Evolutionary conservation across 2,329 filamentous ascomycete genomes (phyloP).

Genomic region (Septoria linicola): DNA sequence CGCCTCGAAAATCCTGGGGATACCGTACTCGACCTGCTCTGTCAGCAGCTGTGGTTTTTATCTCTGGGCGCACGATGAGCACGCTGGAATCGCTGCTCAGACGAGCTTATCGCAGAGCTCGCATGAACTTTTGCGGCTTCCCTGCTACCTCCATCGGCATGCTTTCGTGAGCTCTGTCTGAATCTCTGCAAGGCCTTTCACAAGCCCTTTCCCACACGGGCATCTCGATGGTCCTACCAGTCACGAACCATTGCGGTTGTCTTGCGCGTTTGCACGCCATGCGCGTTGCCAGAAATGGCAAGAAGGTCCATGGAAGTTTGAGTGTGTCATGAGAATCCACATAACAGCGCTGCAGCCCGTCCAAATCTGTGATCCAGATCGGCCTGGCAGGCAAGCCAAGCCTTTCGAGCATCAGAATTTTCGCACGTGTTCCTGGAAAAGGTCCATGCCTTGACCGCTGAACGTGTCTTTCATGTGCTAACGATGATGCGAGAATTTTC

Average conservation of each 20-base stretch:
- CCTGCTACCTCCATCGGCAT: background rate
- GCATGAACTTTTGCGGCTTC: constrained; percentile 11
- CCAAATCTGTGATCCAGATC: background rate
- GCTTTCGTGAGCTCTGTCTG: constrained; percentile 1
- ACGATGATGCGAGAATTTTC: constrained; percentile 3
- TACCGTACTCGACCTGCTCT: constrained; percentile 2
- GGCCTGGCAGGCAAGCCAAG: constrained; percentile 3
- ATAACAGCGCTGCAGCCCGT: background rate
- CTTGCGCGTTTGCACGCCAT: constrained; percentile 15
- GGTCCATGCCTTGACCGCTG: background rate
- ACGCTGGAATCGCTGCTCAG: constrained; percentile 3
- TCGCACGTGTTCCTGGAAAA: constrained; percentile 8
- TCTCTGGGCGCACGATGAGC: constrained; percentile 2
- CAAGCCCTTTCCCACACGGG: constrained; percentile 13
- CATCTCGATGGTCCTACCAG: constrained; percentile 12
- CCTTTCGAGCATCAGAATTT: background rate
- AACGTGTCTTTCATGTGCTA: background rate
- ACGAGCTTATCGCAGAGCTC: constrained; percentile 2
- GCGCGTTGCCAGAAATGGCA: constrained; percentile 17
- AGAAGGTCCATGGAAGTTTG: constrained; percentile 15
- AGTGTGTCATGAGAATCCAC: constrained; percentile 6
- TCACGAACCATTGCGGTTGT: constrained; percentile 4
- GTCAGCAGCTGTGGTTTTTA: constrained; percentile 3
- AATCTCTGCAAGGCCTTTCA: constrained; percentile 8
- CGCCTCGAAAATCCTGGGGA: constrained; percentile 4